Percentiles rank a stretch among this genome's conserved stretches.
phyloP scores from a whole-genome alignment of 2,329 filamentous ascomycete genomes.

The Fusarium gaditjirri region DNA sequence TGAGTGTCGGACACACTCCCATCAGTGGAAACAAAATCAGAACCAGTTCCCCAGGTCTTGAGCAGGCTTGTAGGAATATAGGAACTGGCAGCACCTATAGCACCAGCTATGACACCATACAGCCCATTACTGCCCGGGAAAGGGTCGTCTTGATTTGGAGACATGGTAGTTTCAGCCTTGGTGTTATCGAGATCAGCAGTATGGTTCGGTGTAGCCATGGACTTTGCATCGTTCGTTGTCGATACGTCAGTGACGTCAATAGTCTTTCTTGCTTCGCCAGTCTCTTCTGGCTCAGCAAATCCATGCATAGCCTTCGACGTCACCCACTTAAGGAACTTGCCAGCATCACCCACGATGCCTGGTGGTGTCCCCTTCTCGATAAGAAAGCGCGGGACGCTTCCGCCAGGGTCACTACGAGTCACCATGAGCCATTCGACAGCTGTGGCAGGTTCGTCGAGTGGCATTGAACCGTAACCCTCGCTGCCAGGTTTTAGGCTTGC shows the following conservation, averaged over 20 bases:
- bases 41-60: slow-evolving; percentile 44
- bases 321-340: slow-evolving; percentile 84
- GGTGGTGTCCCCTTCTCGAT: slow-evolving; percentile 89
- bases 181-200: slow-evolving; percentile 46
- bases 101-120: slow-evolving; percentile 66
- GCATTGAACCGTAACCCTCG: slow-evolving; percentile 22
- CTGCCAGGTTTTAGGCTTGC: slow-evolving; percentile 22
- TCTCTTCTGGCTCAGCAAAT: slow-evolving; percentile 42
- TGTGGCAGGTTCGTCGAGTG: slow-evolving; percentile 49
- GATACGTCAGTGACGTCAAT: slow-evolving; percentile 4
- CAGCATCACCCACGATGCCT: slow-evolving; percentile 81
- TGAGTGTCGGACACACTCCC: slow-evolving; percentile 41
- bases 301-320: slow-evolving; percentile 54
- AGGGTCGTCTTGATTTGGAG: slow-evolving; percentile 42
- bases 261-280: slow-evolving; percentile 8
- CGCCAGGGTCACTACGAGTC: slow-evolving; percentile 87
- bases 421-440: slow-evolving; percentile 91
- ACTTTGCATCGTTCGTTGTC: background rate
- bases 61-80: slow-evolving; percentile 54
- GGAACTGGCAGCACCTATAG: slow-evolving; percentile 62
- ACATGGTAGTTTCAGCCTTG: slow-evolving; percentile 41
- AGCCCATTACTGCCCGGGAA: slow-evolving; percentile 58
- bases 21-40: slow-evolving; percentile 42
- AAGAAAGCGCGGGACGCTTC: slow-evolving; percentile 88
- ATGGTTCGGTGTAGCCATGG: background rate